Evolutionary conservation across 495 filamentous ascomycete genomes (phyloP).

Genomic region (Sphaerosporella brunnea): DNA sequence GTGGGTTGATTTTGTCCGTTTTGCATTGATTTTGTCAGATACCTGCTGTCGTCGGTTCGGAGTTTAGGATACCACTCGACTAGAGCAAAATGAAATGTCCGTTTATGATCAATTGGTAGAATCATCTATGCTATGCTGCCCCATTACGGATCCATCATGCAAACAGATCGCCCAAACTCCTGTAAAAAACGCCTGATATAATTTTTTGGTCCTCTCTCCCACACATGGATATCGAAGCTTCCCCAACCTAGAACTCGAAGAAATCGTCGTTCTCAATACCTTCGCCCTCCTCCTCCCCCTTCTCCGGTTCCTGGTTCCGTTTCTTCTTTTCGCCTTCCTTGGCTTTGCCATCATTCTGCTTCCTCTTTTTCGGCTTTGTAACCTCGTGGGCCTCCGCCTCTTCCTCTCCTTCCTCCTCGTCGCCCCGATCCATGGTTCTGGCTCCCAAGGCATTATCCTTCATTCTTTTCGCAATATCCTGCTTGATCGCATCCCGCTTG

Average conservation of each 20-base stretch:
- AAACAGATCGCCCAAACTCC: background rate
- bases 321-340: slow-evolving; percentile 9
- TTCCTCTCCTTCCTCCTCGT: slow-evolving; percentile 19
- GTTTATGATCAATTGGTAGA: too few relatives aligned
- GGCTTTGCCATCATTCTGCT: background rate
- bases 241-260: slow-evolving; percentile 18
- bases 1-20: too few relatives aligned
- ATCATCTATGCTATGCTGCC: too few relatives aligned
- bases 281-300: slow-evolving; percentile 15
- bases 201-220: background rate
- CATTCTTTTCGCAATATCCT: slow-evolving; percentile 40
- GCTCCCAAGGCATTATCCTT: slow-evolving; percentile 38
- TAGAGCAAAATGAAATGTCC: too few relatives aligned
- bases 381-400: slow-evolving; percentile 1
- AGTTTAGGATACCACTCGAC: too few relatives aligned
- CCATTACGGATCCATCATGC: too few relatives aligned
- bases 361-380: slow-evolving; percentile 10
- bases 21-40: too few relatives aligned
- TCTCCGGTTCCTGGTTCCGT: slow-evolving; percentile 3
- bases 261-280: slow-evolving; percentile 13
- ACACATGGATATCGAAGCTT: background rate
- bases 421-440: slow-evolving; percentile 30
- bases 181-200: background rate
- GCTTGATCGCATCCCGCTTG: slow-evolving; percentile 37
- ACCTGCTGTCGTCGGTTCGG: too few relatives aligned